phyloP scores from a whole-genome alignment of 768 basidiomycete species.

The Termitomyces eurrhizus region DNA sequence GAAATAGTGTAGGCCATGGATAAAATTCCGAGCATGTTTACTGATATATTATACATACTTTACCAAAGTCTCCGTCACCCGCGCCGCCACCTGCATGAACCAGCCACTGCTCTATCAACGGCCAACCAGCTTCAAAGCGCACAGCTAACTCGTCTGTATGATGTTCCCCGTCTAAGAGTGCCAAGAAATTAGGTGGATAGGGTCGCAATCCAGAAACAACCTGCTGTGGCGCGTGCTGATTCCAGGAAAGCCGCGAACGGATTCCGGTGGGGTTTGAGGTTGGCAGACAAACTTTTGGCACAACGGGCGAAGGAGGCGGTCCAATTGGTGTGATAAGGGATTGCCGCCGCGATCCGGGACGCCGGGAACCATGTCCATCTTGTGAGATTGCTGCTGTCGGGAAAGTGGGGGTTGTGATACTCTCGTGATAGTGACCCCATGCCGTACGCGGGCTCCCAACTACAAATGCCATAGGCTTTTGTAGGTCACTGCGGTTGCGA shows the following conservation, averaged over 20 bases:
- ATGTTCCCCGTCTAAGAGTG: constrained; percentile 82
- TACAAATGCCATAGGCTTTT: constrained; percentile 30
- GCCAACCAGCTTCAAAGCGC: constrained; percentile 81
- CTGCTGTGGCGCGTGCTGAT: constrained; percentile 20
- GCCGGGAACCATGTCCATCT: constrained; percentile 15
- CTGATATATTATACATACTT: constrained; percentile 75
- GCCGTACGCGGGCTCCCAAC: constrained; percentile 38
- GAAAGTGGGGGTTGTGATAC: constrained; percentile 11
- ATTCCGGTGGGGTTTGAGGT: constrained; percentile 7
- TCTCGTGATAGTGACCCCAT: constrained; percentile 41
- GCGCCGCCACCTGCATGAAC: constrained; percentile 54
- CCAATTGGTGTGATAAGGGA: constrained; percentile 40
- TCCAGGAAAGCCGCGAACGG: constrained; percentile 13
- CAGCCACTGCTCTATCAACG: constrained; percentile 71
- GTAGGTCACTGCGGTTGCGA: constrained; percentile 47
- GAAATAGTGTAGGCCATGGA: background rate
- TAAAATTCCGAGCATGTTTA: constrained; percentile 26
- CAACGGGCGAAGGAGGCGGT: constrained; percentile 51
- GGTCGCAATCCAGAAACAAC: constrained; percentile 12
- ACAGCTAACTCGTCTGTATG: constrained; percentile 90
- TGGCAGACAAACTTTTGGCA: constrained; percentile 33
- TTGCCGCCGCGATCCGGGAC: constrained; percentile 34
- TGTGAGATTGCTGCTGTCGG: constrained; percentile 13
- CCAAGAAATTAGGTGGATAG: constrained; percentile 55
- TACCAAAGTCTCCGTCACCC: constrained; percentile 66